Base-by-base conservation (phyloP, 1,284 basidiomycete genomes). In the Mrakiaceae sp. region DNA sequence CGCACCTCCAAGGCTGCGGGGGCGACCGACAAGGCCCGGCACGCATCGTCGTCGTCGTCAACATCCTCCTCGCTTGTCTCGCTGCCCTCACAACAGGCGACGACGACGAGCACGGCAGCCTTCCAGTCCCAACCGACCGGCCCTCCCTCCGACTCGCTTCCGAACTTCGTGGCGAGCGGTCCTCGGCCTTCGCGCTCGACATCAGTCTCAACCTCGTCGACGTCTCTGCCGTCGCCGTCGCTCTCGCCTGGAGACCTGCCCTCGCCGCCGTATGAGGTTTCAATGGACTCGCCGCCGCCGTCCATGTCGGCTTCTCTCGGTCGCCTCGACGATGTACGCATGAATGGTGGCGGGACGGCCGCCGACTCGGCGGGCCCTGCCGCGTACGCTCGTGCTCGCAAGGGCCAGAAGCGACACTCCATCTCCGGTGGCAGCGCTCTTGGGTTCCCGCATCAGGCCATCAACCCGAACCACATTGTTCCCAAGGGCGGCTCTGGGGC, bases 371-470 rank as follows among this genome's bases (percentile, higher is more conserved):
- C 48, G 52, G 55, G 58, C 44, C n/a, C 39, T 7, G 50, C 42
- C 11, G 53, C 46, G 27, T 51, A 58, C 53, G 57, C 52, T 39
- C 60, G 65, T 3, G 64, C 64, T 1, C 57, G 42, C 43, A 66
- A 66, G 51, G 64, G 64, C 3, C 64, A 66, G 60, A 66, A 66
- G 58, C 55, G 65, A 46, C 65, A 66, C 47, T 66, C 65, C 44
- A 63, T 66, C 65, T 66, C 65, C 12, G 62, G 65, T 42, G 55
- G 54, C 16, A 60, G 61, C n/a, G n/a, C 61, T 4, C 54, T 62
- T 27, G 64, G 59, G 4, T 66, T 46, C 49, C 64, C 64, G 48
- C 59, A 62, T 42, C 55, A 57, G 27, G 12, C 12, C 43, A n/a
- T 49, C 16, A 55, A 58, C 43, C 56, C 60, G 42, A 66, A 62